These are phyloP conservation scores for Imleria badia DNA, from an alignment of 768 basidiomycete species.

Conservation along the genomic window DNA sequence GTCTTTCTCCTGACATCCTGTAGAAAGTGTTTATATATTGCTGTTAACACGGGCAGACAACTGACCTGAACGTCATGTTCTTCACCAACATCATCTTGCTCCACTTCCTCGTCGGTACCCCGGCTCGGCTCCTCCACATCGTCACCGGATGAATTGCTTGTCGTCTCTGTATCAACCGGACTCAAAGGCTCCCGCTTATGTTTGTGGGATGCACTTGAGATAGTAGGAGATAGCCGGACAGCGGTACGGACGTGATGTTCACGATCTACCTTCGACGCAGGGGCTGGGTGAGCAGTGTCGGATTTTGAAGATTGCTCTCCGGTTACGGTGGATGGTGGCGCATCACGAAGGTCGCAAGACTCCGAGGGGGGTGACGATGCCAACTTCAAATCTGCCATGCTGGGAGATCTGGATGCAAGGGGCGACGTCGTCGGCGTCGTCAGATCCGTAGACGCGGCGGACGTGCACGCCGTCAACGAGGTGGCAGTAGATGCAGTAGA, in stretches of 20 bases:
- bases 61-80: conserved; percentile 24
- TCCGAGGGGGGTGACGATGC: conserved; percentile 3
- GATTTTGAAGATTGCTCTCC: neutral
- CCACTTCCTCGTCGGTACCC: conserved; percentile 13
- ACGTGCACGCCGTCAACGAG: conserved; percentile 23
- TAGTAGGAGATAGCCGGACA: conserved; percentile 23
- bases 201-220: conserved; percentile 7
- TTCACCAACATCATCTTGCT: conserved; percentile 14
- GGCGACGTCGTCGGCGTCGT: conserved; percentile 23
- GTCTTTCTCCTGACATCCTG: conserved; percentile 32
- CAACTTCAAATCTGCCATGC: conserved; percentile 15
- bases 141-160: conserved; percentile 10
- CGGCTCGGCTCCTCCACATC: conserved; percentile 8
- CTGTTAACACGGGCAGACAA: neutral
- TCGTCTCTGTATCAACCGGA: conserved; percentile 10
- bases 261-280: conserved; percentile 15
- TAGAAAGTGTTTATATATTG: conserved; percentile 4
- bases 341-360: neutral
- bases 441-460: conserved; percentile 14
- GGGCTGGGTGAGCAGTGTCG: neutral
- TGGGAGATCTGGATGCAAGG: conserved; percentile 21
- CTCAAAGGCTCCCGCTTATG: conserved; percentile 7
- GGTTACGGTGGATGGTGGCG: neutral
- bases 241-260: conserved; percentile 25
- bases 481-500: conserved; percentile 26